Base-by-base conservation (phyloP, 768 basidiomycete genomes). In the Boletus speciosus region DNA sequence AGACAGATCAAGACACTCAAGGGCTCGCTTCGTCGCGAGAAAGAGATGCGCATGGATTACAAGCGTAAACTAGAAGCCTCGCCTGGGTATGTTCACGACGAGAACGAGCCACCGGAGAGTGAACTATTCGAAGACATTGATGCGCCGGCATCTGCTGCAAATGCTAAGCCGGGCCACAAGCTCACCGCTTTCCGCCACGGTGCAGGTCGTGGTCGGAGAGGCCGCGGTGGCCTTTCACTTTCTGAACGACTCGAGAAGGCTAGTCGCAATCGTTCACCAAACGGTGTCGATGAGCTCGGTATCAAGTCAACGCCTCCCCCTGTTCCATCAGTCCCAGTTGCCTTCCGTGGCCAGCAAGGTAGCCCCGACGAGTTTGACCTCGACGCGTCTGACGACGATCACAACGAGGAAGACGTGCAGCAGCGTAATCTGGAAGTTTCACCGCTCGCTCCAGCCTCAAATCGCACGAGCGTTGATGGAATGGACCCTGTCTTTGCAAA, bases 401-500 rank as follows among this genome's bases (percentile, higher is more conserved):
- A 42, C 21, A 54, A 61, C 1, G 55, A 57, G 25, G 72, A 67
- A 46, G 72, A 70, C 14, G 55, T 60, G 16, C 66, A 61, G n/a
- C 60, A 65, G 21, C 58, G 61, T 40, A 49, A 64, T 36, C 57
- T 66, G 11, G 60, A 68, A 3, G 69, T 69, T 14, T 79, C 76
- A 9, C 73, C 71, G 10, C 67, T 70, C 36, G 65, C 73, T 37
- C 62, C 69, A 12, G 70, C 66, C 9, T 85, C 84, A 4, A 87
- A 88, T 61, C 77, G 85, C 35, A 81, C 81, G 6, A 89, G 85
- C 61, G 80, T 90, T 5, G 90, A 93, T 52, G 90, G 90, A 41
- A 90, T 94, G 87, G 92, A 93, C 57, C 92, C 93, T 10, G 79
- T 74, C 1, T 94, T 90, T 63, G 90, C 90, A 49, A 89, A 88